phyloP scores from a whole-genome alignment of 495 filamentous ascomycete genomes.

The Xylaria acuta region DNA sequence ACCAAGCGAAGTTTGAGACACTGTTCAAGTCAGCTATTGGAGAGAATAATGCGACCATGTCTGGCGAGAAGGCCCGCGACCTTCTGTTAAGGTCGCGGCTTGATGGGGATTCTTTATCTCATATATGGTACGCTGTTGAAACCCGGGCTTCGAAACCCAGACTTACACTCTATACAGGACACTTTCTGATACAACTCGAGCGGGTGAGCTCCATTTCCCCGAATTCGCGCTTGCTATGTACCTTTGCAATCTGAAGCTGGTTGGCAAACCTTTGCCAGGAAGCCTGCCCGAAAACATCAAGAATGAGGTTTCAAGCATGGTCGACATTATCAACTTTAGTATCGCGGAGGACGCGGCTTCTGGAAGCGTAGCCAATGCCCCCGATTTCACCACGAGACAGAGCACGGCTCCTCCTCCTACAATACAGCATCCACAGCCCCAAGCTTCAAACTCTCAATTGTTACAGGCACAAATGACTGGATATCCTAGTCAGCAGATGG shows the following conservation, averaged over 20 bases:
- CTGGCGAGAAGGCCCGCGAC: conserved; percentile 90
- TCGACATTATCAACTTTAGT: conserved; percentile 98
- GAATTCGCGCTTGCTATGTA: conserved; percentile 99
- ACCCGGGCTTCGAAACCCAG: not conserved
- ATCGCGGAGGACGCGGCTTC: conserved; percentile 77
- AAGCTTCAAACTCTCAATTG: conserved; percentile 77
- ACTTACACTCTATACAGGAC: conserved; percentile 62
- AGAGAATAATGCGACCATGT: conserved; percentile 79
- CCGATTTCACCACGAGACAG: conserved; percentile 75
- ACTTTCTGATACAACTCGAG: conserved; percentile 95
- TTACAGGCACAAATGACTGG: conserved; percentile 78
- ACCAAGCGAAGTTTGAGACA: conserved; percentile 98
- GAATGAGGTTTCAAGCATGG: conserved; percentile 99
- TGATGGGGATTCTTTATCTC: conserved; percentile 77
- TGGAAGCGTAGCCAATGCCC: conserved; percentile 68
- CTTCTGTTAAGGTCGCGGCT: conserved; percentile 87
- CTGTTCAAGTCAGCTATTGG: conserved; percentile 96
- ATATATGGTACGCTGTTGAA: conserved; percentile 73
- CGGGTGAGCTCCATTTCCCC: conserved; percentile 94
- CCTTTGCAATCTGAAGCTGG: conserved; percentile 91
- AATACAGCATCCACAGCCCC: conserved; percentile 86
- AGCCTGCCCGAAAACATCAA: conserved; percentile 81
- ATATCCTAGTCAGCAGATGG: conserved; percentile 64
- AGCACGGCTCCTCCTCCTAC: conserved; percentile 71
- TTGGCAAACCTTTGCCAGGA: conserved; percentile 79